Conservation (phyloP, 164 flowering plant genomes). For the Magnolia changhungtana region DNA sequence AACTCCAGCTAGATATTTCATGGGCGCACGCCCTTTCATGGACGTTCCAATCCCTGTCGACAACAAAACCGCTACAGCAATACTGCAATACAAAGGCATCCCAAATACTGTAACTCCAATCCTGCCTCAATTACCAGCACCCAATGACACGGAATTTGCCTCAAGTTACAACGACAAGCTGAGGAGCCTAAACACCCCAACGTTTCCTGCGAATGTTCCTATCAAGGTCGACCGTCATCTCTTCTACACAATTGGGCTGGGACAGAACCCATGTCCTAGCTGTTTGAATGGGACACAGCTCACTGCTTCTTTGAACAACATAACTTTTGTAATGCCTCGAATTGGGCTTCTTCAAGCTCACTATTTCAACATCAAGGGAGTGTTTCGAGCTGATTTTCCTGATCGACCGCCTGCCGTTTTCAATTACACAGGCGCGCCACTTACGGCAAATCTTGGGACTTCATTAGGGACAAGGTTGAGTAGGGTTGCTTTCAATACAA, state of each 20-base stretch:
- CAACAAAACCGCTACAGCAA: slow-evolving; percentile 52
- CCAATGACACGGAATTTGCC: slow-evolving; percentile 36
- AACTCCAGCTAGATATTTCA: slow-evolving; percentile 39
- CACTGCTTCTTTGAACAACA: slow-evolving; percentile 48
- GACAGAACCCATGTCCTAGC: slow-evolving; percentile 34
- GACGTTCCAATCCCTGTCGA: slow-evolving; percentile 40
- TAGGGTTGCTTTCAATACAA: slow-evolving; percentile 38
- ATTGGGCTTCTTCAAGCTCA: slow-evolving; percentile 49
- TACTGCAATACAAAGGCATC: slow-evolving; percentile 45
- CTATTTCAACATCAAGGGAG: slow-evolving; percentile 35
- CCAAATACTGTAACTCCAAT: slow-evolving; percentile 36
- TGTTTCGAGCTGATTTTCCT: slow-evolving; percentile 43
- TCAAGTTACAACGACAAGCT: slow-evolving; percentile 31
- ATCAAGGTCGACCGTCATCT: slow-evolving; percentile 38
- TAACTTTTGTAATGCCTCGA: slow-evolving; percentile 43
- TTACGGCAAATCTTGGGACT: slow-evolving; percentile 43
- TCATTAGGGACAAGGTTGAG: slow-evolving; percentile 38
- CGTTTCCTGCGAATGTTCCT: slow-evolving; percentile 48
- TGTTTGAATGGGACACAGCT: slow-evolving; percentile 40
- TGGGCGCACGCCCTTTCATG: slow-evolving; percentile 42
- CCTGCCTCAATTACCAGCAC: slow-evolving; percentile 35
- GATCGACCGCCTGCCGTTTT: slow-evolving; percentile 41
- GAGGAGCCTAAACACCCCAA: slow-evolving; percentile 37
- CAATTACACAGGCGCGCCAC: slow-evolving; percentile 53
- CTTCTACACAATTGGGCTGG: slow-evolving; percentile 46